Percentiles rank a stretch among this genome's conserved stretches.
Conservation (phyloP, 2,329 filamentous ascomycete genomes). For the Zymoseptoria crescenta region DNA sequence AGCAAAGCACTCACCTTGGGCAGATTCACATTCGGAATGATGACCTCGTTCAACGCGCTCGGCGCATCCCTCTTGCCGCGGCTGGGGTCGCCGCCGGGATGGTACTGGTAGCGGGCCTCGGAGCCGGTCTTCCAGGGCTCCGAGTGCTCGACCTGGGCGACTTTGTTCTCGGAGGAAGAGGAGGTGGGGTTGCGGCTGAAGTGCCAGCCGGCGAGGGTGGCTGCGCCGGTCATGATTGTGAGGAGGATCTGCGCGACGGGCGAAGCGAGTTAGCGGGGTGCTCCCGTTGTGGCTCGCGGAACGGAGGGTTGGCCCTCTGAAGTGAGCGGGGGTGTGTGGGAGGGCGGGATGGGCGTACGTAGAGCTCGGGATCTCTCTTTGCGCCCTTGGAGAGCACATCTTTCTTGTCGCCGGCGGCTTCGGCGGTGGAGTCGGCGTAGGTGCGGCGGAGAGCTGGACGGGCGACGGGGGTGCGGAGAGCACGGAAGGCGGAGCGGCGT, state of each 20-base stretch:
- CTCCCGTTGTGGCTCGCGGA: too few species aligned
- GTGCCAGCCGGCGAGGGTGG: slow-evolving; percentile 84
- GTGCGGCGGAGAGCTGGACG: slow-evolving; percentile 24
- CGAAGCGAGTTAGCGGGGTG: too few species aligned
- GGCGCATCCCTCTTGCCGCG: slow-evolving; percentile 78
- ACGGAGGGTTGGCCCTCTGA: too few species aligned
- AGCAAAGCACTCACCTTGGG: slow-evolving; percentile 59
- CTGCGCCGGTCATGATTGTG: slow-evolving; percentile 81
- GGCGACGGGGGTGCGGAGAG: slow-evolving; percentile 32
- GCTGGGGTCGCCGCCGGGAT: slow-evolving; percentile 72
- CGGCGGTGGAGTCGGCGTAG: slow-evolving; percentile 35
- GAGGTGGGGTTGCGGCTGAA: slow-evolving; percentile 80
- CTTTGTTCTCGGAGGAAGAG: slow-evolving; percentile 69
- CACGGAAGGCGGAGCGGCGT: slow-evolving; percentile 40
- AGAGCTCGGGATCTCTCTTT: slow-evolving; percentile 66
- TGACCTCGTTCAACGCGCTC: slow-evolving; percentile 88
- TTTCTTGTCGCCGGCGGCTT: slow-evolving; percentile 38
- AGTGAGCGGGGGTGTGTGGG: too few species aligned
- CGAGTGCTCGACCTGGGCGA: slow-evolving; percentile 64
- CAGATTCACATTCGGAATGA: slow-evolving; percentile 87
- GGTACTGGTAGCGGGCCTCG: slow-evolving; percentile 56
- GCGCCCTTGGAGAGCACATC: slow-evolving; percentile 53
- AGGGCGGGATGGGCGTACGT: too few species aligned
- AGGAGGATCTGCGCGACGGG: slow-evolving; percentile 86
- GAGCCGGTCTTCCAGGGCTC: slow-evolving; percentile 83